Percentiles rank a stretch among this genome's conserved stretches.
These are phyloP conservation scores for Coleophoma crateriformis DNA, from an alignment of 2,329 filamentous ascomycete genomes.

Conservation along the genomic window DNA sequence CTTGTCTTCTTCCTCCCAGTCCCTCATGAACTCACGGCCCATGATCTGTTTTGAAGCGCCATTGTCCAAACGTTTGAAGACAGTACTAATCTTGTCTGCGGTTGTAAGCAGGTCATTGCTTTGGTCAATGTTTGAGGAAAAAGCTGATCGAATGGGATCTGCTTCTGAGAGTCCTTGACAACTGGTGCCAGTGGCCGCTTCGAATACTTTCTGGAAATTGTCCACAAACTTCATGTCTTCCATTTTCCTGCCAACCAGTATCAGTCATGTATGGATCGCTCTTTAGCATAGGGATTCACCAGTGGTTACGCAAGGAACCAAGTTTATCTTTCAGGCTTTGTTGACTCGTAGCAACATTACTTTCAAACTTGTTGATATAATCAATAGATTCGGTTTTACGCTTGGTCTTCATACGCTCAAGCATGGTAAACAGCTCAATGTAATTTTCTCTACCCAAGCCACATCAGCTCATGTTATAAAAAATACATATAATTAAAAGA, in stretches of 20 bases:
- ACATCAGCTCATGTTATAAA: no score
- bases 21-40: background rate
- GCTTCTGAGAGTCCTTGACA: background rate
- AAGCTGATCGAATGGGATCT: background rate
- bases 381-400: constrained; percentile 9
- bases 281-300: no score
- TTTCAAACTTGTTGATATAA: constrained; percentile 11
- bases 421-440: no score
- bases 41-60: background rate
- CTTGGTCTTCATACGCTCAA: constrained; percentile 6
- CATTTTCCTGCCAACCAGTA: constrained; percentile 7
- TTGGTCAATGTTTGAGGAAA: background rate
- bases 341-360: constrained; percentile 1
- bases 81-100: no score
- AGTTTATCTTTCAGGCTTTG: no score
- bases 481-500: no score
- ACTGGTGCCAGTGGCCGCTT: background rate
- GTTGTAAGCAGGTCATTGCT: no score
- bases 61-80: no score
- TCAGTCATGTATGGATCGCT: background rate
- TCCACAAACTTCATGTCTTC: constrained; percentile 13
- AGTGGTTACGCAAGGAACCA: no score
- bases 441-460: no score
- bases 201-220: constrained; percentile 13
- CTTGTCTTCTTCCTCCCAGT: background rate